phyloP scores from a whole-genome alignment of 2,329 filamentous ascomycete species.

The Blastomyces silverae region DNA sequence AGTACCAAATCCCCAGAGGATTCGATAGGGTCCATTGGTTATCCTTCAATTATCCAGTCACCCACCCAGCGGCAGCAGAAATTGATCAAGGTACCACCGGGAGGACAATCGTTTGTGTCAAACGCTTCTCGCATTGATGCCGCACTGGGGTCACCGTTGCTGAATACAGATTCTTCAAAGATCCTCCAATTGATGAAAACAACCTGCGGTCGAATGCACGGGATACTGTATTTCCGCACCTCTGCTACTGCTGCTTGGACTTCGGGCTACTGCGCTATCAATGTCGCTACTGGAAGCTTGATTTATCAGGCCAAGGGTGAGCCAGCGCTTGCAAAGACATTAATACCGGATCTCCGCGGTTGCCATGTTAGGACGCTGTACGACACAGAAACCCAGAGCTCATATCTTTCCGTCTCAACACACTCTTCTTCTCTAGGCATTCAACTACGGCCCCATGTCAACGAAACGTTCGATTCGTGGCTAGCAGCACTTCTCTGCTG shows the following conservation, averaged over 20 bases:
- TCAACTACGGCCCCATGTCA: conserved; percentile 45
- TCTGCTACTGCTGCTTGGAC: conserved; percentile 41
- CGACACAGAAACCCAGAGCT: conserved; percentile 41
- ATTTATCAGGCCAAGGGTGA: conserved; percentile 48
- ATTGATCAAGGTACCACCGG: conserved; percentile 31
- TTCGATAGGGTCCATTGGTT: conserved; percentile 41
- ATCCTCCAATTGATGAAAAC: conserved; percentile 48
- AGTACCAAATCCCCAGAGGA: conserved; percentile 37
- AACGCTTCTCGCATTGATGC: conserved; percentile 29
- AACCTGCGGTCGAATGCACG: conserved; percentile 48
- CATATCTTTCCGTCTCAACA: conserved; percentile 45
- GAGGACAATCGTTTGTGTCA: conserved; percentile 26
- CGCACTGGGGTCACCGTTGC: conserved; percentile 34
- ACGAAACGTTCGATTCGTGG: conserved; percentile 48
- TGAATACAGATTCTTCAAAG: conserved; percentile 43
- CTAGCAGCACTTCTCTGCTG: conserved; percentile 47
- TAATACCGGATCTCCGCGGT: conserved; percentile 46
- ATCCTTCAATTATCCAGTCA: conserved; percentile 43
- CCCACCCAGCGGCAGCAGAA: conserved; percentile 35
- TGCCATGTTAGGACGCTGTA: conserved; percentile 45
- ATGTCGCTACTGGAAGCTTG: conserved; percentile 45
- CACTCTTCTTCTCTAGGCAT: conserved; percentile 44
- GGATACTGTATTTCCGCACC: conserved; percentile 46
- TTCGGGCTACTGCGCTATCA: conserved; percentile 48
- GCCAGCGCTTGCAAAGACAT: conserved; percentile 42